Evolutionary conservation across 2,329 filamentous ascomycete species (phyloP), one percentile per base, ranked within the genome.

Genomic region (Diplodia sapinea): DNA sequence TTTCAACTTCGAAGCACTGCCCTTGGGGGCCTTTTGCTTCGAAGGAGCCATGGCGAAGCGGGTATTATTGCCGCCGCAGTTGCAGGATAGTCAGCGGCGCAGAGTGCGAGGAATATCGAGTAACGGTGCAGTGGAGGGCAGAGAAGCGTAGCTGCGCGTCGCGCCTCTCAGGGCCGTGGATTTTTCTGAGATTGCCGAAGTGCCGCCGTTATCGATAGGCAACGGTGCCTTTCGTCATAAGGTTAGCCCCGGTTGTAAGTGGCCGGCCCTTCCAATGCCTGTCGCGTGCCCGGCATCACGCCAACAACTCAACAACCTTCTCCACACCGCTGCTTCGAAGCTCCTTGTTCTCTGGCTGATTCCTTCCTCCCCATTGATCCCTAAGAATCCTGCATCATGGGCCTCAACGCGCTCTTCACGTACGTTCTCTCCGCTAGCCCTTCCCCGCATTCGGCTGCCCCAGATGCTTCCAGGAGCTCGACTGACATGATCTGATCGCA

Each of bases 401-500:
- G 40, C 17, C 49, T 67, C 49, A 66, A 66, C 55, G 65, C 55
- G 3, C 33, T 61, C 38, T 43, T 67, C 40, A 67, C 55, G 65
- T 67, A 67, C 13, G 64, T 43, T 47, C 5, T 20, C 20, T 15
- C 29, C 13, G 17, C 62, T 43, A 29, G 20, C 23, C 15, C 17
- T 65, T n/a, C 38, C 51, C 52, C 38, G 62, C 50, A 43, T 38
- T 9, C n/a, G 5, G 38, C n/a, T 13, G 38, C 47, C 33, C 33
- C 47, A 23, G 50, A 56, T 36, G 7, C 23, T 11, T 31, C 13
- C 15, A 11, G 40, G n/a, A 13, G 20, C 47, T 52, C 55, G 33
- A 65, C 51, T 65, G 63, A 65, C 63, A 56, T 56, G 36, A 26
- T 31, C 17, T 65, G 63, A 47, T 33, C 50, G 26, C 36, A 79